Percentiles rank a stretch among this genome's conserved stretches.
phyloP scores from a whole-genome alignment of 257 asterid species.

The Cruciata laevipes region DNA sequence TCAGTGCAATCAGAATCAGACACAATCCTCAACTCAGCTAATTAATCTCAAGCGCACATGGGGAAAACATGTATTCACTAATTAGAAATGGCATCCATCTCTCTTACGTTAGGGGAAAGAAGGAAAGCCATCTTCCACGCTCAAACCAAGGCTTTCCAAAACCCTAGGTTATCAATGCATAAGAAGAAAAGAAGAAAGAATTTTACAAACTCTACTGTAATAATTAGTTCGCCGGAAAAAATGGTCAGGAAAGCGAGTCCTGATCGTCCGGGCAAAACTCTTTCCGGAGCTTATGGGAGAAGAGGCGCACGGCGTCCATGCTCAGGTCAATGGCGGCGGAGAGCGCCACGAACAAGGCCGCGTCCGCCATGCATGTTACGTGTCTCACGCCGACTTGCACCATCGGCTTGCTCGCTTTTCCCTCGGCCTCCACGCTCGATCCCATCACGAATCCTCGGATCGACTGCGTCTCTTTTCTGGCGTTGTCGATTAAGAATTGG shows the following conservation, averaged over 20 bases:
- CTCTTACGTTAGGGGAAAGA: not conserved
- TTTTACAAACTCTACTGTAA: not conserved
- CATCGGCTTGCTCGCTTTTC: constrained; percentile 50
- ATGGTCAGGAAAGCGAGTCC: constrained; percentile 23
- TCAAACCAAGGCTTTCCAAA: constrained; percentile 41
- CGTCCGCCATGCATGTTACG: constrained; percentile 77
- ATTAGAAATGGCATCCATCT: not conserved
- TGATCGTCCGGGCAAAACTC: constrained; percentile 53
- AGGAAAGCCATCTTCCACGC: constrained; percentile 24
- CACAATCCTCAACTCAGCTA: not conserved
- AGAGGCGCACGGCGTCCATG: constrained; percentile 77
- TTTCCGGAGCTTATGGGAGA: constrained; percentile 61
- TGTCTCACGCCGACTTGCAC: constrained; percentile 75
- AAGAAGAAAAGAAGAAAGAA: constrained; percentile 6
- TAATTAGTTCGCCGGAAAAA: not conserved
- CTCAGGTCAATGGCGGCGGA: constrained; percentile 84
- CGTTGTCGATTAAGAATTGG: constrained; percentile 44
- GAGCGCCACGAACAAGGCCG: constrained; percentile 69
- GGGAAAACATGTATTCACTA: not conserved
- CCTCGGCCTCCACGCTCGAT: constrained; percentile 72
- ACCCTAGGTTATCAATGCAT: constrained; percentile 47
- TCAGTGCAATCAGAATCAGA: constrained; percentile 5
- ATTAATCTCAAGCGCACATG: not conserved
- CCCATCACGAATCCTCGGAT: constrained; percentile 70
- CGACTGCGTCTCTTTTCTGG: constrained; percentile 41